These are phyloP conservation scores for Vaccinium corymbosum DNA, from an alignment of 148 eudicot genomes.

Conservation along the genomic window DNA sequence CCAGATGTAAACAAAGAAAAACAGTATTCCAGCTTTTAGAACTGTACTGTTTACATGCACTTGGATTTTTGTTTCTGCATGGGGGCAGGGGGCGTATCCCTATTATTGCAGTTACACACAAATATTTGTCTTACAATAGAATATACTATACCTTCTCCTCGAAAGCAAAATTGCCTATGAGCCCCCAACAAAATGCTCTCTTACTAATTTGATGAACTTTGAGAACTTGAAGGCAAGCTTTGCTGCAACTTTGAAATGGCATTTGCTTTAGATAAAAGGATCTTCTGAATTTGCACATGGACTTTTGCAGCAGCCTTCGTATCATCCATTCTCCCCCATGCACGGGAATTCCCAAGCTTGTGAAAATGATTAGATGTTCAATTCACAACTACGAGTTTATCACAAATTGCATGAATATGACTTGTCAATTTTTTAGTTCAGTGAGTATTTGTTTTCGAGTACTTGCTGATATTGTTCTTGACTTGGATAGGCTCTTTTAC, in stretches of 20 bases:
- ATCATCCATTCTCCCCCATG: neutral
- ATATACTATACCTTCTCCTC: neutral
- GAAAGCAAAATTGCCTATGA: neutral
- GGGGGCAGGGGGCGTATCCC: neutral
- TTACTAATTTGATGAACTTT: neutral
- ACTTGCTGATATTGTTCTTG: neutral
- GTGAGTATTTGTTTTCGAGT: neutral
- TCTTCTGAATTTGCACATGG: neutral
- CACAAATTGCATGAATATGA: neutral
- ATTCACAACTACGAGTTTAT: neutral
- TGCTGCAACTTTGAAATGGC: neutral
- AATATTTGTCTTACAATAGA: neutral
- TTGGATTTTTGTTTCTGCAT: neutral
- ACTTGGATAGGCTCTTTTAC: conserved; percentile 65
- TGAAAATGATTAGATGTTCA: neutral
- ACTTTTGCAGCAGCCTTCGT: neutral
- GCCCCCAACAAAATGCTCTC: neutral
- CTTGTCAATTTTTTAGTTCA: neutral
- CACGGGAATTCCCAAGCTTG: neutral
- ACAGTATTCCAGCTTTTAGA: neutral
- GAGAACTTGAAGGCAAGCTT: conserved; percentile 7
- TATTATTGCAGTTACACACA: neutral
- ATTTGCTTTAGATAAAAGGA: neutral
- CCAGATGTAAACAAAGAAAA: neutral
- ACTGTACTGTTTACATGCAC: neutral